Evolutionary conservation across 148 eudicot species (phyloP), one percentile per base, ranked within the genome.

Genomic region (Chenopodium album): DNA sequence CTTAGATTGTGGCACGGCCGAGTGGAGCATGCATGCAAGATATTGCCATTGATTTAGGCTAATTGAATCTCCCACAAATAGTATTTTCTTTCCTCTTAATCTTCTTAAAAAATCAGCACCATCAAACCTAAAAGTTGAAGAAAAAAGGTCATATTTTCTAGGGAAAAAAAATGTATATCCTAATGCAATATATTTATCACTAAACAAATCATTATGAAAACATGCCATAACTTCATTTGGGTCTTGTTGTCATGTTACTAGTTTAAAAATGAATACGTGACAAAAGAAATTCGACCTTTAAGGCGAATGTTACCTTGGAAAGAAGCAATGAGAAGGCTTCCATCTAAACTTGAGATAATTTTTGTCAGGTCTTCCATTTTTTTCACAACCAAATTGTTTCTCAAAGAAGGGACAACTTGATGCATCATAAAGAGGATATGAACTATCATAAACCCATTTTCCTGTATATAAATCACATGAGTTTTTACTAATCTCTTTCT

Each of bases 31-130:
- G 81, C 93, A 90, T 22, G 84, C 86, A 9, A 90, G 88, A 31
- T 91, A 90, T 81, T 86, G 91, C 89, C 88, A 90, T 71, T 90
- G 93, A 81, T 90, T 87, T 9, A 89, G 79, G 67, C 90, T 87
- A 13, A 90, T 81, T 22, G 93, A 90, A 71, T 90, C 93, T 9
- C 93, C 93, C 8, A 90, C 91, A 82, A 90, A 90, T 88, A 90
- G 41, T 14, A 90, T 79, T 47, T 76, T 76, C 72, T 89, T 90
- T 47, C 90, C 91, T 56, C 82, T 77, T 44, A 84, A 68, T 81
- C 83, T 84, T 67, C 31, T 54, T 60, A 84, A 64, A 41, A 84
- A 81, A 71, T 80, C 69, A 26, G 28, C 84, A 64, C 86, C 86
- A 73, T 84, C 73, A 80, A 84, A 81, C 79, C 86, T 84, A 83